These are phyloP conservation scores for Hymenoscyphus albidus DNA, from an alignment of 2,329 filamentous ascomycete genomes.

Conservation along the genomic window DNA sequence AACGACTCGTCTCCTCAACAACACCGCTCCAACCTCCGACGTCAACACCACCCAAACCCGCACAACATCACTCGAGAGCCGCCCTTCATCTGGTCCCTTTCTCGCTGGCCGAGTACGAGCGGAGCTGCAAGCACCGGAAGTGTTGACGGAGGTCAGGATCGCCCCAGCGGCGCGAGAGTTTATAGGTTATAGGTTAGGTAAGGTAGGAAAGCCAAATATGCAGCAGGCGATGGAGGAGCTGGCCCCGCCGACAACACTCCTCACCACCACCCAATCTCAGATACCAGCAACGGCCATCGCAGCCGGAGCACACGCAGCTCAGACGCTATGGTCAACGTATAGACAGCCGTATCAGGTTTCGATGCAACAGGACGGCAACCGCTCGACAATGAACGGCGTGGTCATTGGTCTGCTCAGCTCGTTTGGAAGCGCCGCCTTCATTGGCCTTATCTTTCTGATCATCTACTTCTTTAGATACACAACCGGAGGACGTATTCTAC, in stretches of 20 bases:
- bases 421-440: constrained; percentile 84
- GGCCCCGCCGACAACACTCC: constrained; percentile 20
- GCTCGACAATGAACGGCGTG: constrained; percentile 64
- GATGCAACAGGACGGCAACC: constrained; percentile 10
- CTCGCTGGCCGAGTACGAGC: constrained; percentile 28
- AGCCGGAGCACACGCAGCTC: constrained; percentile 2
- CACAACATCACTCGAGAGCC: neutral
- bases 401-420: constrained; percentile 93
- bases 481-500: constrained; percentile 78
- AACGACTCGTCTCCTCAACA: neutral
- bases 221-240: constrained; percentile 16
- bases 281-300: constrained; percentile 13
- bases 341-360: neutral
- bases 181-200: no score
- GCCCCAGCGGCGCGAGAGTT: constrained; percentile 9
- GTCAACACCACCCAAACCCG: constrained; percentile 6
- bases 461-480: constrained; percentile 96
- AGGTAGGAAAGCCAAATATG: constrained; percentile 11
- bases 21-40: constrained; percentile 1
- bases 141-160: constrained; percentile 5
- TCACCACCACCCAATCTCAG: constrained; percentile 20
- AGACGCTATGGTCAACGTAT: neutral
- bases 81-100: constrained; percentile 10
- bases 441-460: constrained; percentile 72
- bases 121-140: constrained; percentile 8